A percentile compares a stretch with the other conserved stretches of the same genome.
These are phyloP conservation scores for Picocystis salinarum DNA, from an alignment of 139 green algal genomes.

Conservation along the genomic window DNA sequence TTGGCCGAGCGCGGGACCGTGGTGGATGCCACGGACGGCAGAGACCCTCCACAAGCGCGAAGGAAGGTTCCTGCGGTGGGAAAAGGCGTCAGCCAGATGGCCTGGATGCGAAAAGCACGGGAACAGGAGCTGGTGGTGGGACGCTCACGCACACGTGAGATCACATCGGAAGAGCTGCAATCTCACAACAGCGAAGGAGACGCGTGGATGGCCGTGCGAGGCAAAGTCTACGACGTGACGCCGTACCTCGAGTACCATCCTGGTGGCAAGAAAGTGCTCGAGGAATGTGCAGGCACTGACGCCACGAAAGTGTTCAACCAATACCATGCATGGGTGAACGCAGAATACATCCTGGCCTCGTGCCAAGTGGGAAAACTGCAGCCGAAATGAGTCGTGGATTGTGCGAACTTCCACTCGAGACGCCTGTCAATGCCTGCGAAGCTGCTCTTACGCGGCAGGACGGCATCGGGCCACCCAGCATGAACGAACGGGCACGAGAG, in stretches of 20 bases:
- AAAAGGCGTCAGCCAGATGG: constrained; percentile 19
- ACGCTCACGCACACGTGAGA: not conserved
- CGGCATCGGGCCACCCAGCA: too few relatives aligned
- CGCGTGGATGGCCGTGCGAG: constrained; percentile 68
- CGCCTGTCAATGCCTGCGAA: too few relatives aligned
- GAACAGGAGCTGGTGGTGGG: too few relatives aligned
- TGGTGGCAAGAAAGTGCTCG: constrained; percentile 45
- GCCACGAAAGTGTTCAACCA: constrained; percentile 73
- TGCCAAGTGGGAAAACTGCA: constrained; percentile 68
- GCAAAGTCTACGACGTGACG: constrained; percentile 87
- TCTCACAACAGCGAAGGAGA: constrained; percentile 59
- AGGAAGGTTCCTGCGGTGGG: constrained; percentile 17
- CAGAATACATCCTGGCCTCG: constrained; percentile 51
- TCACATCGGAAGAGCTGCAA: constrained; percentile 50
- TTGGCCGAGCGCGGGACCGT: too few relatives aligned
- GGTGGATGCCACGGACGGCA: too few relatives aligned
- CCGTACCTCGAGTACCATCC: constrained; percentile 81
- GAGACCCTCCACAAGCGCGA: too few relatives aligned
- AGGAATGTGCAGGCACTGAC: constrained; percentile 58
- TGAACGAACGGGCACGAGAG: too few relatives aligned
- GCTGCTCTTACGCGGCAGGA: too few relatives aligned
- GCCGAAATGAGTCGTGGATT: too few relatives aligned
- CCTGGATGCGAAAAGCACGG: constrained; percentile 23
- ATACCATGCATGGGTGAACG: constrained; percentile 85
- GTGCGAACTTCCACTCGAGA: too few relatives aligned